These are phyloP conservation scores for Candida mattraensis DNA, from an alignment of 805 yeast species.

Conservation along the genomic window DNA sequence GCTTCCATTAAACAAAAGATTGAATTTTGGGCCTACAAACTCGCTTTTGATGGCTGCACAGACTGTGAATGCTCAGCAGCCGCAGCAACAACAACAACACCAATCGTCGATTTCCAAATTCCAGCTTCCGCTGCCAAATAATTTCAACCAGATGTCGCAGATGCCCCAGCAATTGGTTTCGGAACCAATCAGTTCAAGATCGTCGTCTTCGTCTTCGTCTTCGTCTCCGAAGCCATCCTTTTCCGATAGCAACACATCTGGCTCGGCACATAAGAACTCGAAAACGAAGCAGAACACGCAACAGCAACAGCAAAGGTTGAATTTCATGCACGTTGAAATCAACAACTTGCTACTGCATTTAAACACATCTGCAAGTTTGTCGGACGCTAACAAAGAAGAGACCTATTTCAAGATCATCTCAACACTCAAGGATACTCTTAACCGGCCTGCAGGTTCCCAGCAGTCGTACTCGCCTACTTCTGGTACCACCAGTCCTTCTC, in stretches of 20 bases:
- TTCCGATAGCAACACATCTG: constrained; percentile 12
- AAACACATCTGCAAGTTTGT: constrained; percentile 21
- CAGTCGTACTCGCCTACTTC: constrained; percentile 22
- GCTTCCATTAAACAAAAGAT: constrained; percentile 9
- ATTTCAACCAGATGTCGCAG: constrained; percentile 18
- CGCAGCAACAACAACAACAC: constrained; percentile 11
- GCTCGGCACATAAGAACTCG: constrained; percentile 4
- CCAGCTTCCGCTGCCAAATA: constrained; percentile 24
- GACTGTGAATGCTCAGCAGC: constrained; percentile 18
- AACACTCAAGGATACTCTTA: constrained; percentile 23
- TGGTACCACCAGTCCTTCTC: constrained; percentile 18
- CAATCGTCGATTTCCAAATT: constrained; percentile 17
- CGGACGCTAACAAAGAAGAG: constrained; percentile 29
- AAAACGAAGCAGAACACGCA: constrained; percentile 5
- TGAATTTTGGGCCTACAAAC: constrained; percentile 25
- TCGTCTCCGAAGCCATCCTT: constrained; percentile 23
- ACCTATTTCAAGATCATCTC: constrained; percentile 25
- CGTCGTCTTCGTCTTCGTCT: constrained; percentile 24
- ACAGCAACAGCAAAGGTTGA: constrained; percentile 19
- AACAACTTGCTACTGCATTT: constrained; percentile 30
- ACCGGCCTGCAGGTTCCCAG: constrained; percentile 3
- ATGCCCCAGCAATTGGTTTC: constrained; percentile 11
- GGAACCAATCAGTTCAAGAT: constrained; percentile 21
- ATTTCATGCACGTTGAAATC: constrained; percentile 29
- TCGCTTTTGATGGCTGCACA: constrained; percentile 27